These are phyloP conservation scores for Camptophora hylomeconis DNA, from an alignment of 2,329 filamentous ascomycete species.

Conservation along the genomic window DNA sequence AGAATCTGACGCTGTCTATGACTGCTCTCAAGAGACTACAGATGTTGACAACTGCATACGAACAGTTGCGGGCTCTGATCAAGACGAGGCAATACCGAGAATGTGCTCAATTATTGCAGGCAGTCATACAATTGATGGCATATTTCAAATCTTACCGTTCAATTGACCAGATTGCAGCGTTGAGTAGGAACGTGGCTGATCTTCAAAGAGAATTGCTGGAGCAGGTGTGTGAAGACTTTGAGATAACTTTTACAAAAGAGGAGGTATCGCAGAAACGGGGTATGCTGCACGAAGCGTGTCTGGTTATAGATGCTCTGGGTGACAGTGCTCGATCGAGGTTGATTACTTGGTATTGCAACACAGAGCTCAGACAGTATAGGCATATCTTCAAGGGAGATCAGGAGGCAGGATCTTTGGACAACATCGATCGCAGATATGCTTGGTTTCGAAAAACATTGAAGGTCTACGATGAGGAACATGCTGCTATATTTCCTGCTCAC, in stretches of 20 bases:
- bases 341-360: slow-evolving; percentile 96
- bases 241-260: slow-evolving; percentile 81
- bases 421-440: slow-evolving; percentile 84
- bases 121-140: slow-evolving; percentile 92
- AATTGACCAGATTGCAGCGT: slow-evolving; percentile 90
- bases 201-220: slow-evolving; percentile 85
- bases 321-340: slow-evolving; percentile 71
- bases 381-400: slow-evolving; percentile 94
- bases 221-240: slow-evolving; percentile 98
- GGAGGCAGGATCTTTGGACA: slow-evolving; percentile 90
- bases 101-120: slow-evolving; percentile 84
- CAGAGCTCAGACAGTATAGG: slow-evolving; percentile 85
- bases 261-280: slow-evolving; percentile 60
- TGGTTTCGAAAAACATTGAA: slow-evolving; percentile 97
- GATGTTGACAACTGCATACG: slow-evolving; percentile 98
- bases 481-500: slow-evolving; percentile 67
- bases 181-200: slow-evolving; percentile 86
- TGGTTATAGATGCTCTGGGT: slow-evolving; percentile 88
- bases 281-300: slow-evolving; percentile 72
- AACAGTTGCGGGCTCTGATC: slow-evolving; percentile 74
- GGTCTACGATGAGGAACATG: slow-evolving; percentile 88
- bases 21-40: slow-evolving; percentile 91
- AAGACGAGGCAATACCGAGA: slow-evolving; percentile 85
- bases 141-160: slow-evolving; percentile 97
- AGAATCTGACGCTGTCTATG: slow-evolving; percentile 93